Evolutionary conservation across 1,139 yeast genomes (phyloP), one percentile per base, ranked within the genome.

Genomic region (Trichomonascaceae sp.): DNA sequence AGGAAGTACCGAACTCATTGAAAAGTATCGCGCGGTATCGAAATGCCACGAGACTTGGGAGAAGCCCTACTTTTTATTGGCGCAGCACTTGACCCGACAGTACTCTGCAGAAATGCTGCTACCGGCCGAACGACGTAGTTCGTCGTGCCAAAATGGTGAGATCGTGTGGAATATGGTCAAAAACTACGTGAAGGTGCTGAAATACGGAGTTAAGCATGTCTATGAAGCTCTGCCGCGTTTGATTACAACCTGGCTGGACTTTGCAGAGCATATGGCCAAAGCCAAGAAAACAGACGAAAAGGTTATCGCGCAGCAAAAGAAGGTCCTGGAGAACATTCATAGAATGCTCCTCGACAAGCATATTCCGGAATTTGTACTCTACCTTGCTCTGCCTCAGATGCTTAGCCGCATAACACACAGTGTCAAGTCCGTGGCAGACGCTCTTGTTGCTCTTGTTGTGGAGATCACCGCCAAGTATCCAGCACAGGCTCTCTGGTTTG

Each of bases 241-340:
- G 17, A 68, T 89, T 4, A 87, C 96, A 0, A 68, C 85, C 14
- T 92, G 98, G 98, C 62, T 92, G 14, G 96, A 89, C 48, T 81
- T 77, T 52, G 80, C 87, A 2, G 71, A 62, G 51, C 58, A 29
- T 54, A 46, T 30, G 39, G 17, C 28, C 13, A 29, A 32, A 16
- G 32, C 30, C 13, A 15, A 29, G n/a, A n/a, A n/a, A n/a, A n/a
- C 28, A 11, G 41, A 41, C 13, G 40, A 42, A 18, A 37, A 40
- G 22, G 39, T 40, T 14, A 27, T 40, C n/a, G 38, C 39, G 16
- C 37, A 39, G 14, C 43, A 54, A 26, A 20, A 17, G n/a, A 30
- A 28, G 14, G 17, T 29, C 5, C 30, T 32, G 3, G 34, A 25
- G 5, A 27, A 31, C n/a, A 30, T 30, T 28, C 32, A 36, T 25